These are phyloP conservation scores for Alternaria arbusti DNA, from an alignment of 2,329 filamentous ascomycete species.

Conservation along the genomic window DNA sequence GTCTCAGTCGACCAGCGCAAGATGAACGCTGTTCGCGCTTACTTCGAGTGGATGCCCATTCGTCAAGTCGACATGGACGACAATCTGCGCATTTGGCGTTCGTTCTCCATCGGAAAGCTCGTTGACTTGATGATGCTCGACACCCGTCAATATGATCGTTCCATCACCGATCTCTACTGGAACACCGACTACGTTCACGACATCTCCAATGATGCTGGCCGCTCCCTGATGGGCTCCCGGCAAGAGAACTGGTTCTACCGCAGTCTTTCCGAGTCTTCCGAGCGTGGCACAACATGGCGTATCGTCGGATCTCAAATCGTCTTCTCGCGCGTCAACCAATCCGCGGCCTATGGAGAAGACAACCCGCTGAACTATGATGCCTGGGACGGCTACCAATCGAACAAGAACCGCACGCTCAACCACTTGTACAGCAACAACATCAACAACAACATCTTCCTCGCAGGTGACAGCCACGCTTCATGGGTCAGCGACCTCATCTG, in stretches of 20 bases:
- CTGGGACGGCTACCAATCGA: conserved; percentile 72
- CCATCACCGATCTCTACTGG: conserved; percentile 56
- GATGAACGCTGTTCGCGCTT: conserved; percentile 55
- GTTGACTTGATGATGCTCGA: conserved; percentile 54
- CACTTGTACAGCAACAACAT: conserved; percentile 72
- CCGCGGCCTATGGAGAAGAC: conserved; percentile 51
- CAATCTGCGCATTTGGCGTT: conserved; percentile 51
- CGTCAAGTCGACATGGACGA: conserved; percentile 54
- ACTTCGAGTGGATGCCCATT: conserved; percentile 55
- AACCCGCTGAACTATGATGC: conserved; percentile 63
- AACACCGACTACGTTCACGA: conserved; percentile 67
- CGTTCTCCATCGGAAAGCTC: conserved; percentile 51
- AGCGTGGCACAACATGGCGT: conserved; percentile 73
- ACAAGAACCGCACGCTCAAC: conserved; percentile 73
- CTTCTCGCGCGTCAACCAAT: conserved; percentile 65
- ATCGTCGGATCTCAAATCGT: conserved; percentile 74
- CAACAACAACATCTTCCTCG: conserved; percentile 74
- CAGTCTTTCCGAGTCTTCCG: conserved; percentile 62
- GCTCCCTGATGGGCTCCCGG: conserved; percentile 72
- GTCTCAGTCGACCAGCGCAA: conserved; percentile 54
- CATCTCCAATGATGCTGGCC: conserved; percentile 70
- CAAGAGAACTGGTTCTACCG: conserved; percentile 72
- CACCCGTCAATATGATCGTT: conserved; percentile 52
- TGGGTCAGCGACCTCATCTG: conserved; percentile 60
- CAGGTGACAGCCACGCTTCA: conserved; percentile 72